Conservation (phyloP, 1,139 yeast species). For the Blastobotrys ciferrii region DNA sequence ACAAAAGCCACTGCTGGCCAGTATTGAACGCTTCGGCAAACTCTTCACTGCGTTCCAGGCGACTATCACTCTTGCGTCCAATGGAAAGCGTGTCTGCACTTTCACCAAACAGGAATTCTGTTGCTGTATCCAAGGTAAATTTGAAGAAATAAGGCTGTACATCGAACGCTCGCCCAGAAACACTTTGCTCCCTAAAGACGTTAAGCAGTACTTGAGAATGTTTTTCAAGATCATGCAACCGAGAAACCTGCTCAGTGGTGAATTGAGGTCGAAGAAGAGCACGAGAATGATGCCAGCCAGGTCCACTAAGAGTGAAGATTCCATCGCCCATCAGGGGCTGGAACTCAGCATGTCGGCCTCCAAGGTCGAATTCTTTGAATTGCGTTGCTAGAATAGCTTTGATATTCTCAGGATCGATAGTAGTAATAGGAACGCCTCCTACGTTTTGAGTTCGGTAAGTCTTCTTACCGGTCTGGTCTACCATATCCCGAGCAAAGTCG, state of each 20-base stretch:
- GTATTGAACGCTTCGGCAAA: conserved; percentile 47
- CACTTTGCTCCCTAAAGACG: conserved; percentile 14
- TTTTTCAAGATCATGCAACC: conserved; percentile 46
- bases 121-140: conserved; percentile 54
- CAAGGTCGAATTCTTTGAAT: conserved; percentile 31
- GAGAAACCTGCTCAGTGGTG: conserved; percentile 53
- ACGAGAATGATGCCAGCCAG: conserved; percentile 57
- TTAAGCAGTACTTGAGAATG: conserved; percentile 40
- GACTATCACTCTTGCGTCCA: conserved; percentile 9
- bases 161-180: conserved; percentile 36
- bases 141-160: conserved; percentile 49
- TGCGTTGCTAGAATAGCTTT: conserved; percentile 38
- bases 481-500: conserved; percentile 2
- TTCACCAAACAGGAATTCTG: conserved; percentile 57
- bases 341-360: conserved; percentile 45
- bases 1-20: conserved; percentile 42
- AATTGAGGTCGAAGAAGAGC: conserved; percentile 58
- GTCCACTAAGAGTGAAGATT: conserved; percentile 53
- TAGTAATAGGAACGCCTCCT: conserved; percentile 20
- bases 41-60: conserved; percentile 24
- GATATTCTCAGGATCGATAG: conserved; percentile 47
- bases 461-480: conserved; percentile 7
- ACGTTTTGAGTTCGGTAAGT: conserved; percentile 21
- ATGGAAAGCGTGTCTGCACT: conserved; percentile 42
- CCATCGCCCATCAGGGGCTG: conserved; percentile 52